phyloP scores from a whole-genome alignment of 257 asterid genomes.

The Hygrophila difformis region DNA sequence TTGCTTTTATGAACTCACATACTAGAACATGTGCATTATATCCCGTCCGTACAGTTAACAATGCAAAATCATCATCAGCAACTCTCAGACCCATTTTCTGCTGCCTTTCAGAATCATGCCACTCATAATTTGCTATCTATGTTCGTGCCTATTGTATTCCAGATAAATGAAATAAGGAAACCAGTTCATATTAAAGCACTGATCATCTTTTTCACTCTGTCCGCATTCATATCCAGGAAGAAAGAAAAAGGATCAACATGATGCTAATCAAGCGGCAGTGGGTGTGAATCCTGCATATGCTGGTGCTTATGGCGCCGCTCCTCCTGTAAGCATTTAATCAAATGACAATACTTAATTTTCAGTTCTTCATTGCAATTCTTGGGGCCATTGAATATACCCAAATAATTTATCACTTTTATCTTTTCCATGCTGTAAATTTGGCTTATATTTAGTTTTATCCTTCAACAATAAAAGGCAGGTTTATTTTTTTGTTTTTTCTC shows the following conservation, averaged over 20 bases:
- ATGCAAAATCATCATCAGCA: background rate
- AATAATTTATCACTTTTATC: no score
- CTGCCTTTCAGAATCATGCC: no score
- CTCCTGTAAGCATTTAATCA: conserved; percentile 61
- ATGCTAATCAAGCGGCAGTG: conserved; percentile 59
- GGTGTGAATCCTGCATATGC: conserved; percentile 58
- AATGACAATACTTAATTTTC: no score
- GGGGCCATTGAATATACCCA: no score
- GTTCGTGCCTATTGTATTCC: background rate
- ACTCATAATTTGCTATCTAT: background rate
- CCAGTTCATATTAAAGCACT: background rate
- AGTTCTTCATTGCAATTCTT: no score
- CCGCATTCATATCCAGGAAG: conserved; percentile 41
- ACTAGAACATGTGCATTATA: no score
- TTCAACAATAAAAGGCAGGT: no score
- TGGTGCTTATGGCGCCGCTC: conserved; percentile 75
- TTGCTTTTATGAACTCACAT: no score
- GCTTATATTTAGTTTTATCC: no score
- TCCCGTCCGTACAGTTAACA: background rate
- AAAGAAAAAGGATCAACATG: conserved; percentile 87
- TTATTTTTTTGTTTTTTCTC: no score
- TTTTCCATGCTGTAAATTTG: no score
- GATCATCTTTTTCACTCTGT: background rate
- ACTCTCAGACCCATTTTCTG: no score
- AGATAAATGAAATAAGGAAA: background rate